A percentile compares a stretch with the other conserved stretches of the same genome.
Evolutionary conservation across 2,329 filamentous ascomycete species (phyloP).

Genomic region (Coniella vitis): DNA sequence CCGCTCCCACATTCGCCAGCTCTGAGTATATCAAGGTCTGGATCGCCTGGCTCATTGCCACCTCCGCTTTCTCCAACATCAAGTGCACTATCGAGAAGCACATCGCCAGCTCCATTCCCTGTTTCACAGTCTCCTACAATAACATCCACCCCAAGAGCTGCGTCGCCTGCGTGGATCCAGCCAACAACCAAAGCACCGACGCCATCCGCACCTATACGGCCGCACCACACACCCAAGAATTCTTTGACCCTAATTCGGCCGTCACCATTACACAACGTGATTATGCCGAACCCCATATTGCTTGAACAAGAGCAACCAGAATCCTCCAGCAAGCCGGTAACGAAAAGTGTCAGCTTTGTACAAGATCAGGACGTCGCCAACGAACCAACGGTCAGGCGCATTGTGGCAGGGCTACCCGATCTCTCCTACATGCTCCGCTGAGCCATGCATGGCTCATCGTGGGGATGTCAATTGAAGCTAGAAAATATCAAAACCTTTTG

Average conservation of each 20-base stretch:
- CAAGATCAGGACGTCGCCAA: conserved; percentile 7
- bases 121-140: conserved; percentile 2
- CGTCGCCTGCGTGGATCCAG: conserved; percentile 4
- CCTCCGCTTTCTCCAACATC: not conserved
- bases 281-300: conserved; percentile 4
- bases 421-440: conserved; percentile 30
- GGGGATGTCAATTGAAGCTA: no score
- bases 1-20: conserved; percentile 1
- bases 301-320: conserved; percentile 8
- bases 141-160: not conserved
- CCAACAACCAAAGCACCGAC: not conserved
- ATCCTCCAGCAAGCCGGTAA: not conserved
- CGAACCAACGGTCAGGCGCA: conserved; percentile 15
- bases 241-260: conserved; percentile 11
- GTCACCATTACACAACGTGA: conserved; percentile 10
- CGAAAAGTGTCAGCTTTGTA: conserved; percentile 7
- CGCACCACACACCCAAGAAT: conserved; percentile 8
- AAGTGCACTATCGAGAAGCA: not conserved
- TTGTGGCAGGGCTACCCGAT: conserved; percentile 25
- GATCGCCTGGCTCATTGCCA: conserved; percentile 1
- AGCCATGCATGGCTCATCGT: no score
- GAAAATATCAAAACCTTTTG: not conserved
- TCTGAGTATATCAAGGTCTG: not conserved
- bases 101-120: not conserved
- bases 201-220: not conserved